Percentiles rank a stretch among this genome's conserved stretches.
Conservation (phyloP, 257 asterid species). For the Hygrophila difformis region DNA sequence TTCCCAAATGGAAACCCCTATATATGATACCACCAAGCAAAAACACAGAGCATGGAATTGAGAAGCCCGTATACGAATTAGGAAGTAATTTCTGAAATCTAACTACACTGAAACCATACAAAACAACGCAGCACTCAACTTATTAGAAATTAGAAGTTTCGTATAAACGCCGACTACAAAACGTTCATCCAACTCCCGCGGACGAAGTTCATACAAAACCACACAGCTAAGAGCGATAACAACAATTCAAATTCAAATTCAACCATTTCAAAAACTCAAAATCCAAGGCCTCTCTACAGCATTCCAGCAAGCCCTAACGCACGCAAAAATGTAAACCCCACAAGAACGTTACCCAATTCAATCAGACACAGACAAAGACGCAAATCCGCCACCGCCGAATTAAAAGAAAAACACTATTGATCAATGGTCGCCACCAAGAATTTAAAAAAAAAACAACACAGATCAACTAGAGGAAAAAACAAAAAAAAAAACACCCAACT, state of each 20-base stretch:
- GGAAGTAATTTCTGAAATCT: too few relatives aligned
- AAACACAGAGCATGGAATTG: not conserved
- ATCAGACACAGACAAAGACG: conserved; percentile 13
- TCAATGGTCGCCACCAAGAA: conserved; percentile 12
- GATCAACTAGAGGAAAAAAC: too few relatives aligned
- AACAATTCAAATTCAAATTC: conserved; percentile 20
- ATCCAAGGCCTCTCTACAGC: conserved; percentile 13
- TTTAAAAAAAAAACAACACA: conserved; percentile 16
- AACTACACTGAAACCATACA: not conserved
- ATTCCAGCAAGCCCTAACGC: not conserved
- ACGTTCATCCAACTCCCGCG: not conserved
- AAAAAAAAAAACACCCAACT: too few relatives aligned
- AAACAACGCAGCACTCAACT: conserved; percentile 3
- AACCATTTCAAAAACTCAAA: conserved; percentile 17
- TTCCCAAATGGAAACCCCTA: too few relatives aligned
- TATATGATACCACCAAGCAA: too few relatives aligned
- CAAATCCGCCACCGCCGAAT: conserved; percentile 11
- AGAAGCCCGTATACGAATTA: too few relatives aligned
- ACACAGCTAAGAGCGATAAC: conserved; percentile 17
- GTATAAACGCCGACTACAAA: not conserved
- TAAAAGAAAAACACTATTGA: not conserved
- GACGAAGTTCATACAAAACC: conserved; percentile 13
- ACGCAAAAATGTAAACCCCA: conserved; percentile 6
- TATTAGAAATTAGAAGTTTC: conserved; percentile 9
- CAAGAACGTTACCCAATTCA: conserved; percentile 14